phyloP scores from a whole-genome alignment of 352 stramenopile species.

The Globisporangium takayamanum region DNA sequence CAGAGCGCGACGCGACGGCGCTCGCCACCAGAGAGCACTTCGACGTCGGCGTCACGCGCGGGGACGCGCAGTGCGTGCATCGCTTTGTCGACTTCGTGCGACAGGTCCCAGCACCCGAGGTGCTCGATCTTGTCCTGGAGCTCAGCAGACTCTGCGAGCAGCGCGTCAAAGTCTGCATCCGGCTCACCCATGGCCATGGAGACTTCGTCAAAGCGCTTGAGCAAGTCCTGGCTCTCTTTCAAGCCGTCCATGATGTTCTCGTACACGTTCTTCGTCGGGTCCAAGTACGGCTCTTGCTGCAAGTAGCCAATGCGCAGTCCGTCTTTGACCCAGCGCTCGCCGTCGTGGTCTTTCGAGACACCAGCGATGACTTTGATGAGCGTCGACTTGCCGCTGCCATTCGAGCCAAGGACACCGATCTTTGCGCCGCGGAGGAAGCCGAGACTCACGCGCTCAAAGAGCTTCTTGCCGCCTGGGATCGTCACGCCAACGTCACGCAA shows the following conservation, averaged over 20 bases:
- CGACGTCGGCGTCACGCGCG: constrained; percentile 52
- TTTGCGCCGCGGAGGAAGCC: constrained; percentile 89
- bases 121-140: constrained; percentile 85
- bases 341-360: constrained; percentile 82
- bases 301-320: constrained; percentile 85
- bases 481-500: constrained; percentile 67
- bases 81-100: constrained; percentile 76
- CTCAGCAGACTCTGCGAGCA: constrained; percentile 81
- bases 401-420: constrained; percentile 93
- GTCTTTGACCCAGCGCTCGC: constrained; percentile 84
- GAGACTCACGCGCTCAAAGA: constrained; percentile 75
- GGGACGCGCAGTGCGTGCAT: constrained; percentile 78
- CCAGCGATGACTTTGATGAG: constrained; percentile 95
- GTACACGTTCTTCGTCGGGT: constrained; percentile 82
- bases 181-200: constrained; percentile 87
- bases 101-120: constrained; percentile 78
- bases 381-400: constrained; percentile 94
- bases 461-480: constrained; percentile 77
- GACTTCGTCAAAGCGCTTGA: constrained; percentile 80
- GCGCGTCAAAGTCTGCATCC: constrained; percentile 84
- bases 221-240: constrained; percentile 74
- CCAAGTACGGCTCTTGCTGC: constrained; percentile 80
- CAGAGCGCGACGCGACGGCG: constrained; percentile 94
- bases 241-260: constrained; percentile 89
- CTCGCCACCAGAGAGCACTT: constrained; percentile 89